Conservation (phyloP, 2,329 filamentous ascomycete genomes). For the Lasiodiplodia theobromae region DNA sequence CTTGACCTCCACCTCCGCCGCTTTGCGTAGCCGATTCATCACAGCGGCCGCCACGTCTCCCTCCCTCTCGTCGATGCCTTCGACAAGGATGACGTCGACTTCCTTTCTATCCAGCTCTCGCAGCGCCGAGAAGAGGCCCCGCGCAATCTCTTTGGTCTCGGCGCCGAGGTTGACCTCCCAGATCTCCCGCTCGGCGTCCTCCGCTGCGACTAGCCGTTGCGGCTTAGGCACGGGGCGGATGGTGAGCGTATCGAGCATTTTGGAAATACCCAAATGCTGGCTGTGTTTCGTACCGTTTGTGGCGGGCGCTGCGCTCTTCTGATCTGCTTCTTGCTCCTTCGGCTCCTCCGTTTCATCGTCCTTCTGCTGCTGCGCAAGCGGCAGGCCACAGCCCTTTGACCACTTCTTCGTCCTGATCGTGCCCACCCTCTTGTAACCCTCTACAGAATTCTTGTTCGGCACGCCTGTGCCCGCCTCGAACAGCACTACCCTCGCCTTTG, state of each 20-base stretch:
- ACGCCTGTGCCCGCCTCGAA: constrained; percentile 67
- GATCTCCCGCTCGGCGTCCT: constrained; percentile 39
- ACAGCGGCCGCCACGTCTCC: constrained; percentile 80
- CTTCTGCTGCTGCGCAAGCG: neutral
- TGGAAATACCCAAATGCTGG: constrained; percentile 35
- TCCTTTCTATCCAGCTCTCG: constrained; percentile 81
- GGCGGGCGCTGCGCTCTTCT: neutral
- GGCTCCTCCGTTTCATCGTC: neutral
- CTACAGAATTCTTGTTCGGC: constrained; percentile 39
- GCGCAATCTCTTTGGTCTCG: constrained; percentile 76
- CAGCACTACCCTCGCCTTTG: constrained; percentile 82
- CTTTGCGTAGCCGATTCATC: constrained; percentile 60
- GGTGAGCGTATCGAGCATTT: constrained; percentile 44
- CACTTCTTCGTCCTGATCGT: constrained; percentile 47
- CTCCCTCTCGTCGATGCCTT: constrained; percentile 75
- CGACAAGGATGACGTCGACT: constrained; percentile 86
- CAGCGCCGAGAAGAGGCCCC: constrained; percentile 86
- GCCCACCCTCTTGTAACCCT: constrained; percentile 43
- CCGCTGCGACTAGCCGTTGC: neutral
- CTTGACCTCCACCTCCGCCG: constrained; percentile 40
- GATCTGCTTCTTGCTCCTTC: neutral
- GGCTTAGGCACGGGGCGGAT: constrained; percentile 18
- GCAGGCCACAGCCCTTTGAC: constrained; percentile 35
- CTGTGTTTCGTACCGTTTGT: constrained; percentile 4
- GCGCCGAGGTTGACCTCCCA: constrained; percentile 78